Evolutionary conservation across 2,329 filamentous ascomycete genomes (phyloP), one percentile per base, ranked within the genome.

Genomic region (Talaromyces marneffei): DNA sequence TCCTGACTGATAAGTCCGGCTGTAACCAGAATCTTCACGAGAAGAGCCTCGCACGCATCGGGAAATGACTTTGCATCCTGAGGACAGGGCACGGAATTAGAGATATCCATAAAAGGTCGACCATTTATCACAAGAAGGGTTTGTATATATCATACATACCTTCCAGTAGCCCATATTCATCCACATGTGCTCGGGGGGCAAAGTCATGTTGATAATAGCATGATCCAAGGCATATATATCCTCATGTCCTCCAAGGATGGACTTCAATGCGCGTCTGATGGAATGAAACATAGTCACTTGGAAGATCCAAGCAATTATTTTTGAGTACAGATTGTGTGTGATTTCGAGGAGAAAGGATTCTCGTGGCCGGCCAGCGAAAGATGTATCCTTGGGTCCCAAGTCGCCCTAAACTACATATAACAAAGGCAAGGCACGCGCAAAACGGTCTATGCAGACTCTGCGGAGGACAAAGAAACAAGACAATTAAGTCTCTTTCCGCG

Each of bases 111-210:
- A 33, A 29, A n/a, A 25, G n/a, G n/a, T n/a, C n/a, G n/a, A n/a
- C n/a, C n/a, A n/a, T n/a, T n/a, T n/a, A n/a, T n/a, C n/a, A n/a
- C n/a, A 39, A 8, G 10, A 9, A n/a, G 4, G 29, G 16, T 12
- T 35, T 4, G 29, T 33, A n/a, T n/a, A n/a, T 35, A 35, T 35
- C 14, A 35, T 35, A 64, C 65, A 52, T 61, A 74, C 80, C 68
- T 78, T 80, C 84, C 83, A 86, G 63, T 82, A 85, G 0, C 83
- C 84, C 72, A 86, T 79, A 61, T 85, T 86, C 82, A 86, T 86
- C 83, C 84, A 86, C 82, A 85, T 83, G n/a, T 76, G 77, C 4
- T 69, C 66, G 2, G 78, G 72, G 1, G 79, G 78, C 1, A 81
- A 68, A 18, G 75, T 71, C 23, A 83, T 64, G 65, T 85, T 84